These are phyloP conservation scores for Teratosphaeriaceae sp. DNA, from an alignment of 2,329 filamentous ascomycete species.

Conservation along the genomic window DNA sequence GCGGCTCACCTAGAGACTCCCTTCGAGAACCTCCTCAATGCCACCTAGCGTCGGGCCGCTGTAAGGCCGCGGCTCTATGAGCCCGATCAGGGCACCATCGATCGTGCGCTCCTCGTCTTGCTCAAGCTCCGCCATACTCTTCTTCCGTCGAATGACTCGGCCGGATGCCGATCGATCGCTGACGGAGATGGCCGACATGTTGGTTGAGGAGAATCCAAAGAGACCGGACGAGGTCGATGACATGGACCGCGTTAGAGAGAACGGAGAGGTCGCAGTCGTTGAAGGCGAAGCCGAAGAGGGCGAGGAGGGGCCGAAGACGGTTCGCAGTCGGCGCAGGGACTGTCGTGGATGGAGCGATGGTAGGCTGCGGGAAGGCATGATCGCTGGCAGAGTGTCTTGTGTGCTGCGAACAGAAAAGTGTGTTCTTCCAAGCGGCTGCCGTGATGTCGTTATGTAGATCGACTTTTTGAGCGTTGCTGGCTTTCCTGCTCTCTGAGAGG, in stretches of 20 bases:
- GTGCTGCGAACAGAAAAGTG: not conserved
- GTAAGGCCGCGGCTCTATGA: conserved; percentile 27
- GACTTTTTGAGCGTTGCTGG: no score
- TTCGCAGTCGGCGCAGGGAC: conserved; percentile 24
- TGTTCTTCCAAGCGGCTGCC: not conserved
- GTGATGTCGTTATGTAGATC: not conserved
- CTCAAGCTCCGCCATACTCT: conserved; percentile 25
- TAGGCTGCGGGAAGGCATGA: conserved; percentile 11
- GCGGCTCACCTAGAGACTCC: no score
- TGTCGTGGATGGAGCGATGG: conserved; percentile 14
- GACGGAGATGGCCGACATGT: conserved; percentile 14
- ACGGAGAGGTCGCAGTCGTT: conserved; percentile 5
- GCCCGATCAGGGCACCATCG: conserved; percentile 15
- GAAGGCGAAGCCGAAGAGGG: conserved; percentile 9
- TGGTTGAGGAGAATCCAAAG: conserved; percentile 19
- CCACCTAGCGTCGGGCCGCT: conserved; percentile 19
- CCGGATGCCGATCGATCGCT: conserved; percentile 2
- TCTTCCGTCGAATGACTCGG: conserved; percentile 21
- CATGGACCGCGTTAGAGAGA: not conserved
- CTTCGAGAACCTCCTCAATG: conserved; percentile 28
- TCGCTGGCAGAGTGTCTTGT: not conserved
- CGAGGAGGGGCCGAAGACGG: conserved; percentile 17
- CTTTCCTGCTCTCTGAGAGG: no score
- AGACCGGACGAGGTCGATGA: conserved; percentile 8
- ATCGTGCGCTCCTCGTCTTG: conserved; percentile 23